Evolutionary conservation across 257 asterid genomes (phyloP), one percentile per base, ranked within the genome.

Genomic region (Capsicum baccatum): DNA sequence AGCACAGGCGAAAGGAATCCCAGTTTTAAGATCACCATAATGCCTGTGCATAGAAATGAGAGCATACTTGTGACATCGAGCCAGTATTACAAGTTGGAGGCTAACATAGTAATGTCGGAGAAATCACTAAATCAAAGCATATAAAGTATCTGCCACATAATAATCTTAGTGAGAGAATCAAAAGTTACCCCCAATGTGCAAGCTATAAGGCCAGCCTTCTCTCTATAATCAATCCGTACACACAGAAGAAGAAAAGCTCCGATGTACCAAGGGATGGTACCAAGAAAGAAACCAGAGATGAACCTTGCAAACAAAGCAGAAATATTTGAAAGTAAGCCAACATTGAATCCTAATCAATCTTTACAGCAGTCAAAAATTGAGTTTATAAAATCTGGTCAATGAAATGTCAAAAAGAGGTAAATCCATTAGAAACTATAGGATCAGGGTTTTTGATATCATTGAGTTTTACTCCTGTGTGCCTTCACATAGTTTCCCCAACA

Each of bases 201-300:
- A 6, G 94, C 98, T 85, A 94, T 73, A 85, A 94, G 97, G 12
- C 99, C 99, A 55, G 97, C 92, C 87, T 96, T 96, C 89, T 96
- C 99, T 89, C 98, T 90, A 93, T 94, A 86, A 87, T 96, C 97
- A 91, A 96, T 76, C 82, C 94, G 92, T 70, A 91, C 98, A 85
- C 97, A 96, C 80, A 94, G 42, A 87, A 96, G 89, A 63, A 96
- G 84, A 86, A 92, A 90, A 83, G 97, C 95, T 86, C 98, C 99
- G 66, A 96, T 85, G 83, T 94, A 96, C 99, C 99, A 96, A 44
- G 99, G 99, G 63, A 96, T 83, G 19, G 95, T 92, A 84, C 99
- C 98, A 81, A 96, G 89, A 84, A 96, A 84, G 91, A 93, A 96
- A 55, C 99, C 99, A 67, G 71, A 80, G 87, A 96, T 92, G 86